Percentiles rank a stretch among this genome's conserved stretches.
Conservation (phyloP, 176 grass and related monocot species). For the Poa annua region DNA sequence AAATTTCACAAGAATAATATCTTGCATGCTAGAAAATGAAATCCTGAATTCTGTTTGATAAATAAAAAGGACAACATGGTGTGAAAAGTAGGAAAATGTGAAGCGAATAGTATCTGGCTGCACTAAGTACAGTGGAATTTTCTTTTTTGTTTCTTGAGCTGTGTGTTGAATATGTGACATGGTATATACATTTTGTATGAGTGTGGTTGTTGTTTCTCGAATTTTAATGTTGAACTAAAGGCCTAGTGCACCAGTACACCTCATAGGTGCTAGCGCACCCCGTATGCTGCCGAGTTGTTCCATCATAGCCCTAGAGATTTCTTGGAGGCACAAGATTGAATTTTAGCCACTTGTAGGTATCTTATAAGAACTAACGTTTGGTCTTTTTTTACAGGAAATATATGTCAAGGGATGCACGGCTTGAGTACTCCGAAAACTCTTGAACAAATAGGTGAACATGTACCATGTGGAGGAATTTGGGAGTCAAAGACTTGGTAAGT, state of each 20-base stretch:
- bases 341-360: slow-evolving; percentile 9
- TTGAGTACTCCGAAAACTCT: neutral
- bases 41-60: neutral
- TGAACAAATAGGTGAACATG: slow-evolving; percentile 19
- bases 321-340: slow-evolving; percentile 6
- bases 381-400: slow-evolving; percentile 27
- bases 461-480: slow-evolving; percentile 9
- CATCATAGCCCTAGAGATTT: neutral
- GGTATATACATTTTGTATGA: neutral
- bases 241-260: neutral
- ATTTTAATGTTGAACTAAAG: neutral
- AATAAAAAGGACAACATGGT: neutral
- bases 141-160: neutral
- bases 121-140: neutral
- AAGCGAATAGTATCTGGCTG: neutral
- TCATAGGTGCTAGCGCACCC: neutral
- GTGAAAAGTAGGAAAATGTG: neutral
- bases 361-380: slow-evolving; percentile 8
- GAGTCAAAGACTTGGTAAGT: slow-evolving; percentile 30
- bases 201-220: neutral
- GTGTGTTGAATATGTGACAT: neutral
- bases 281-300: neutral
- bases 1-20: neutral
- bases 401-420: slow-evolving; percentile 4
- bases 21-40: neutral